Conservation (phyloP, 176 grass and related monocot species). For the Avena atlantica region DNA sequence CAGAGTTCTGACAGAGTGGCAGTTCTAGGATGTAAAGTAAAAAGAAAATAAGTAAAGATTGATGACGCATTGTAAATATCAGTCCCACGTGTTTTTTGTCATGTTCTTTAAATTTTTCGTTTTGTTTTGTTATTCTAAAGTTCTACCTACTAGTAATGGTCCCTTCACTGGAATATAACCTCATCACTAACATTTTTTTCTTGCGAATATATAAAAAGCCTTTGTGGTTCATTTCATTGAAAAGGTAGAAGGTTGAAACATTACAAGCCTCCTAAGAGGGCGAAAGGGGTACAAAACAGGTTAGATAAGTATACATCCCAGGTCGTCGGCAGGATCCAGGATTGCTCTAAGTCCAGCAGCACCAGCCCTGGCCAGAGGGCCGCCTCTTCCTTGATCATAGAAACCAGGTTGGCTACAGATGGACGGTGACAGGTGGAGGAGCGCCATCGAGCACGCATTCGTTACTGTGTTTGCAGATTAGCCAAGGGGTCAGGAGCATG, state of each 20-base stretch:
- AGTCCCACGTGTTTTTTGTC: neutral
- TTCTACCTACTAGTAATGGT: neutral
- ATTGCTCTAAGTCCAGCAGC: no score
- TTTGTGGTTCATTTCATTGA: no score
- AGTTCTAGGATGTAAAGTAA: slow-evolving; percentile 1
- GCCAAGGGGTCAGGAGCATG: neutral
- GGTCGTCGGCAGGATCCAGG: no score
- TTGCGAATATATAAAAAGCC: no score
- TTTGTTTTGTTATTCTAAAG: neutral
- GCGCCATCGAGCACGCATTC: neutral
- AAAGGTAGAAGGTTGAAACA: no score
- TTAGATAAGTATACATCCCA: no score
- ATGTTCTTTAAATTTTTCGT: neutral
- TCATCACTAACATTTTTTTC: neutral
- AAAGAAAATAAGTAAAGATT: neutral
- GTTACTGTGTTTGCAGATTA: neutral
- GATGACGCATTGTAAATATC: neutral
- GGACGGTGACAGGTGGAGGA: no score
- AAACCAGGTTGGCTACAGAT: no score
- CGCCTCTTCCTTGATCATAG: no score
- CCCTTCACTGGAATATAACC: neutral
- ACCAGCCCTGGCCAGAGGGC: no score
- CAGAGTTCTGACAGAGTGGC: neutral
- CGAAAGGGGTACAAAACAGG: no score
- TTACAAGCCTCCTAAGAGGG: no score